Evolutionary conservation across 352 stramenopile genomes (phyloP), one percentile per base, ranked within the genome.

Genomic region (Pythium insidiosum): DNA sequence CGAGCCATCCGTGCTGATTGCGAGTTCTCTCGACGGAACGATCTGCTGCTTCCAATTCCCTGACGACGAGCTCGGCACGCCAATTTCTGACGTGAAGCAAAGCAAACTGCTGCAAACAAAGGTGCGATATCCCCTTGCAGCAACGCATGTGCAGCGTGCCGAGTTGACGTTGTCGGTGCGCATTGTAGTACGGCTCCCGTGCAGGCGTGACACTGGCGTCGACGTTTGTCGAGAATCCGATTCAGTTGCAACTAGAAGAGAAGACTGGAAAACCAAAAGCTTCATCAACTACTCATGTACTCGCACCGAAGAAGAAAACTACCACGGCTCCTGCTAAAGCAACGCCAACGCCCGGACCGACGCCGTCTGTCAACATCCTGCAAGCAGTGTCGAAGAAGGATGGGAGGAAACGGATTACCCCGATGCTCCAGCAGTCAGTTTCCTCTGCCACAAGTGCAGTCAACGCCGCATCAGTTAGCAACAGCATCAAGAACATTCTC

Each of bases 31-130:
- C 18, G 82, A 94, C 42, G 82, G 82, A 4, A 66, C 73, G n/a
- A 67, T 94, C 24, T 94, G 82, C 46, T 88, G 76, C 47, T 91
- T 94, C 52, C 66, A 89, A 33, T 83, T 93, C 31, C 61, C 63
- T 29, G 43, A 41, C 1, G 60, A 71, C 5, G 81, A 93, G 51
- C 73, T 91, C 26, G 81, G 81, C 4, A 55, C 38, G 10, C 75
- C 81, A 3, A 81, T 93, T 18, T 82, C 81, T 0, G 73, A 84
- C 41, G 43, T 77, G 2, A 57, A 77, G 3, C 78, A 91, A 47
- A 93, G 78, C 58, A 88, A 88, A 24, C 44, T 93, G 9, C 56
- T 93, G 2, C 81, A 93, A 45, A 62, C 65, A 30, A 88, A 87
- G 63, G 80, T 91, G 42, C 3, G 41, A 2, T 33, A 35, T n/a